Percentiles rank a stretch among this genome's conserved stretches.
Evolutionary conservation across 352 stramenopile genomes (phyloP).

Genomic region (Phytophthora sojae): DNA sequence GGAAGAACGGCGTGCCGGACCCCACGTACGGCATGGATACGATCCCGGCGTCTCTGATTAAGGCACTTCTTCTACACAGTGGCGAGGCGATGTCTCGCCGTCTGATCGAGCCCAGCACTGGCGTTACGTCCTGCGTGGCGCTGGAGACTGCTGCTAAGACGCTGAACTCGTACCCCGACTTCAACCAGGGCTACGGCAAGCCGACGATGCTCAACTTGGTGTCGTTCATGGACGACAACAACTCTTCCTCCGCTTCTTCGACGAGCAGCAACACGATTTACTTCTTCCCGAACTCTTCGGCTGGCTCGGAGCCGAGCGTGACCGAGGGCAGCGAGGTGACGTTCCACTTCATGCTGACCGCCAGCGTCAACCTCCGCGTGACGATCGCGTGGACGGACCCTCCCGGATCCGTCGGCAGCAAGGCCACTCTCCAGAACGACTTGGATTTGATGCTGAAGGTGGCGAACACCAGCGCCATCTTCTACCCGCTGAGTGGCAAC

Average conservation of each 20-base stretch:
- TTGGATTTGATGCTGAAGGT: conserved; percentile 70
- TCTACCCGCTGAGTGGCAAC: conserved; percentile 71
- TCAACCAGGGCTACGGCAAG: conserved; percentile 83
- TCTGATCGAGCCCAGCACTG: conserved; percentile 45
- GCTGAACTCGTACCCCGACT: conserved; percentile 62
- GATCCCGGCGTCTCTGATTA: conserved; percentile 78
- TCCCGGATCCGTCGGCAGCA: conserved; percentile 58
- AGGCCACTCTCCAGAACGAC: conserved; percentile 72
- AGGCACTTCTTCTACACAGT: conserved; percentile 87
- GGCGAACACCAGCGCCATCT: conserved; percentile 54
- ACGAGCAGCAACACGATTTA: conserved; percentile 48
- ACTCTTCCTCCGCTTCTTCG: conserved; percentile 16
- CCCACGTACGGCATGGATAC: conserved; percentile 60
- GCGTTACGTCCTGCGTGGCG: conserved; percentile 63
- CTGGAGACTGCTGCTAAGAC: conserved; percentile 43
- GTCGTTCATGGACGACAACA: conserved; percentile 44
- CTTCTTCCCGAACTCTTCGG: conserved; percentile 60
- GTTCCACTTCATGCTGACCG: conserved; percentile 67
- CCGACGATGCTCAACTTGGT: conserved; percentile 69
- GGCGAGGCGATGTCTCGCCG: conserved; percentile 65
- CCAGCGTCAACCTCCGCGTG: conserved; percentile 64
- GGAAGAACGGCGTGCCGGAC: conserved; percentile 71
- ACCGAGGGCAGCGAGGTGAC: conserved; percentile 51
- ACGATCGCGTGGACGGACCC: conserved; percentile 81
- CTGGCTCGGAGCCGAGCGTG: conserved; percentile 63